phyloP scores from a whole-genome alignment of 129 eudicot genomes.

The Helianthus annuus region DNA sequence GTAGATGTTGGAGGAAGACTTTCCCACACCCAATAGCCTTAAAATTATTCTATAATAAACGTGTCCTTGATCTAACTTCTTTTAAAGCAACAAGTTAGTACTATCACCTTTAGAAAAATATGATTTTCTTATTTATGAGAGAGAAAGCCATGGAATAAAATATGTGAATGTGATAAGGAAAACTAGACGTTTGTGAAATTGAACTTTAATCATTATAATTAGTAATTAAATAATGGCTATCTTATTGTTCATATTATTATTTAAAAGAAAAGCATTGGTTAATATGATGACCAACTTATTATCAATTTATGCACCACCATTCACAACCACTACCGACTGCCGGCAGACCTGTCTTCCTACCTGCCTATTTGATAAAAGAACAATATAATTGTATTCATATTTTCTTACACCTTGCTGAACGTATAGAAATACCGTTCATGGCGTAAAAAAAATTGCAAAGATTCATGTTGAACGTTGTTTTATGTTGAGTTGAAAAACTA shows the following conservation, averaged over 20 bases:
- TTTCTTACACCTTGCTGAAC: no score
- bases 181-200: conserved; percentile 1
- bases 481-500: no score
- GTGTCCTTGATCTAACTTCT: background rate
- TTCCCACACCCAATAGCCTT: no score
- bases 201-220: conserved; percentile 22
- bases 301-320: conserved; percentile 32
- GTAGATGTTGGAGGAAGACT: no score
- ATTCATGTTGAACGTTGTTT: no score
- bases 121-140: background rate
- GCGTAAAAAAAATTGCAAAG: no score
- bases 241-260: background rate
- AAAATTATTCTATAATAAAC: no score
- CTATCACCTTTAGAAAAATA: background rate
- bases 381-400: background rate
- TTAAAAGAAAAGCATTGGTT: conserved; percentile 7
- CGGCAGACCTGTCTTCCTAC: conserved; percentile 20
- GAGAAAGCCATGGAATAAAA: background rate
- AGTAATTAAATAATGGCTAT: conserved; percentile 13
- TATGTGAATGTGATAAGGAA: conserved; percentile 12
- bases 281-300: conserved; percentile 18
- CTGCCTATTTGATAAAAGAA: background rate
- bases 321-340: conserved; percentile 27
- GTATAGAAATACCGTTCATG: no score
- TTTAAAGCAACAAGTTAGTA: background rate